Conservation (phyloP, 2,329 filamentous ascomycete genomes). For the Fonsecaea pugnacius region DNA sequence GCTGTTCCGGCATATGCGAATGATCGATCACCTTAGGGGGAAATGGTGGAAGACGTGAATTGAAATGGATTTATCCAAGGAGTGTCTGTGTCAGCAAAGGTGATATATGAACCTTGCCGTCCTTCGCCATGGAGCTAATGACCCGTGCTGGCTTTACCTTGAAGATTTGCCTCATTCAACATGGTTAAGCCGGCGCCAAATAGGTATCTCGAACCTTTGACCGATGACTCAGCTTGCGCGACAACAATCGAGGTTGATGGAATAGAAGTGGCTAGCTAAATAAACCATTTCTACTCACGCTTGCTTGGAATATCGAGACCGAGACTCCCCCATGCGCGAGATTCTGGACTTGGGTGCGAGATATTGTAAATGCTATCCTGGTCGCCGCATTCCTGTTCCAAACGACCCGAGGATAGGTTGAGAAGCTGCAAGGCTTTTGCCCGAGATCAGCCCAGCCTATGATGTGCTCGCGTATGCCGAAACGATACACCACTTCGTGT, state of each 20-base stretch:
- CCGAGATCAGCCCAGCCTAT: conserved; percentile 12
- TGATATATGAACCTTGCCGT: not conserved
- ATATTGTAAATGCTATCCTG: not conserved
- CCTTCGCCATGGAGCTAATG: not conserved
- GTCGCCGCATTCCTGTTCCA: not conserved
- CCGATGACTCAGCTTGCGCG: not conserved
- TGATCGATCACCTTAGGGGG: not conserved
- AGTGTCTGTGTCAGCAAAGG: not conserved
- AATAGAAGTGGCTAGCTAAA: not conserved
- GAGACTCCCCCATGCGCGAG: not conserved
- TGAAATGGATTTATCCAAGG: not conserved
- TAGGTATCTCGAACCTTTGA: not conserved
- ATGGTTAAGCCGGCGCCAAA: not conserved
- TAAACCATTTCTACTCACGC: not conserved
- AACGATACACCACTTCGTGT: not conserved
- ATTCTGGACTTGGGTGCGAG: not conserved
- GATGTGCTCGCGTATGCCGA: not conserved
- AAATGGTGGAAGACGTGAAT: not conserved
- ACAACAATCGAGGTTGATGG: not conserved
- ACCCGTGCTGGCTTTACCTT: not conserved
- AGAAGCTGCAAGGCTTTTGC: not conserved
- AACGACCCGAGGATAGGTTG: not conserved
- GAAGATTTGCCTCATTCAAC: not conserved
- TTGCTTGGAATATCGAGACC: not conserved
- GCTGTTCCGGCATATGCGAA: conserved; percentile 11